Evolutionary conservation across 352 stramenopile genomes (phyloP).

Genomic region (Achlya hypogyna): DNA sequence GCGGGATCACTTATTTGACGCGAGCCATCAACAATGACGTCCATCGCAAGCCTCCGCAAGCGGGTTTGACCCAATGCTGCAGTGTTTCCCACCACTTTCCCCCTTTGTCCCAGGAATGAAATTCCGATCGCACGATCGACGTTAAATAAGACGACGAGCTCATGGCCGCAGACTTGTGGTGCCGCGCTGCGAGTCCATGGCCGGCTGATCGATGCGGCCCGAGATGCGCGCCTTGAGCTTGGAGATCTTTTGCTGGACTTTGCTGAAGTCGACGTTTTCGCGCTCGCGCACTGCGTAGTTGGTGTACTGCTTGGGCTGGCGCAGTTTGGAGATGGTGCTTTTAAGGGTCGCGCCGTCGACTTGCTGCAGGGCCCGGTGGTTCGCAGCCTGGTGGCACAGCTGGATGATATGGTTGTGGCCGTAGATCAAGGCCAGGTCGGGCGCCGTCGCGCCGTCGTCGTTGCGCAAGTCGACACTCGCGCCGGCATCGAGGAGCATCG

Average conservation of each 20-base stretch:
- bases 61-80: no score
- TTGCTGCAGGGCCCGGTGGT: not conserved
- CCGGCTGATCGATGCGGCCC: not conserved
- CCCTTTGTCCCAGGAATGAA: no score
- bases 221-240: not conserved
- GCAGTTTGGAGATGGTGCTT: not conserved
- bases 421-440: not conserved
- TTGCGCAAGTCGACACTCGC: not conserved
- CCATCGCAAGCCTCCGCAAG: no score
- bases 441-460: not conserved
- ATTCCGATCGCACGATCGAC: no score
- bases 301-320: not conserved
- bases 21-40: no score
- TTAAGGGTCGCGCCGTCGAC: not conserved
- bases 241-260: not conserved
- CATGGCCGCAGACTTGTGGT: no score
- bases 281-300: not conserved
- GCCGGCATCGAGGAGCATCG: not conserved
- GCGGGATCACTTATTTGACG: no score
- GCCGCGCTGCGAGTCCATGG: no score
- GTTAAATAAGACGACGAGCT: no score
- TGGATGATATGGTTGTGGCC: conserved; percentile 4
- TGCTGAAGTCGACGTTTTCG: not conserved
- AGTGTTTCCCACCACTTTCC: no score
- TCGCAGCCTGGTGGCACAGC: not conserved